These are phyloP conservation scores for Solanum etuberosum DNA, from an alignment of 257 asterid species.

Conservation along the genomic window DNA sequence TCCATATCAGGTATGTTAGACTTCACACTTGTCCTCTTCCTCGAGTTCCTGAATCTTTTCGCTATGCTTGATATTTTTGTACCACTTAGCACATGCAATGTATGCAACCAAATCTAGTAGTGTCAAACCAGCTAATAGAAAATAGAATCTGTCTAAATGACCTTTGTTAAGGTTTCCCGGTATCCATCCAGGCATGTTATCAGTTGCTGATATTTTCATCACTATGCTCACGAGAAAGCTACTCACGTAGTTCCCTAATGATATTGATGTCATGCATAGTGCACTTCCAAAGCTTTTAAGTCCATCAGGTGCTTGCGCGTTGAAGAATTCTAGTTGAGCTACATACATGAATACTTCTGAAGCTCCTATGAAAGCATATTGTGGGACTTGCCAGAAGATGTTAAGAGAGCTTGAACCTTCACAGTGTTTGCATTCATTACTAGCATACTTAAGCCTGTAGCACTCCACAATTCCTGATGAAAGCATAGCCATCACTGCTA, in stretches of 20 bases:
- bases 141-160: slow-evolving; percentile 71
- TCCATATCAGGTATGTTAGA: slow-evolving; percentile 2
- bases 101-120: slow-evolving; percentile 51
- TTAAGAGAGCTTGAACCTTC: slow-evolving; percentile 82
- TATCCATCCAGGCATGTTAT: slow-evolving; percentile 89
- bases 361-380: slow-evolving; percentile 80
- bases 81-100: slow-evolving; percentile 62
- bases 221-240: slow-evolving; percentile 71
- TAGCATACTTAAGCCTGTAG: slow-evolving; percentile 59
- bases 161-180: slow-evolving; percentile 86
- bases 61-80: slow-evolving; percentile 42
- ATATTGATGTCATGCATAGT: slow-evolving; percentile 89
- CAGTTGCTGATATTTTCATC: slow-evolving; percentile 61
- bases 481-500: slow-evolving; percentile 74
- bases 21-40: slow-evolving; percentile 22
- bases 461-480: slow-evolving; percentile 74
- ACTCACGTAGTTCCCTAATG: slow-evolving; percentile 83
- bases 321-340: slow-evolving; percentile 84
- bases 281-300: slow-evolving; percentile 97
- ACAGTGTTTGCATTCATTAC: slow-evolving; percentile 50
- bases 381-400: slow-evolving; percentile 96
- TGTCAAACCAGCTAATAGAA: slow-evolving; percentile 72
- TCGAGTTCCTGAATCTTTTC: slow-evolving; percentile 25
- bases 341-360: slow-evolving; percentile 97
- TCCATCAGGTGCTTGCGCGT: slow-evolving; percentile 85